Conservation (phyloP, 139 green algal species). For the Chlorella sp. region DNA sequence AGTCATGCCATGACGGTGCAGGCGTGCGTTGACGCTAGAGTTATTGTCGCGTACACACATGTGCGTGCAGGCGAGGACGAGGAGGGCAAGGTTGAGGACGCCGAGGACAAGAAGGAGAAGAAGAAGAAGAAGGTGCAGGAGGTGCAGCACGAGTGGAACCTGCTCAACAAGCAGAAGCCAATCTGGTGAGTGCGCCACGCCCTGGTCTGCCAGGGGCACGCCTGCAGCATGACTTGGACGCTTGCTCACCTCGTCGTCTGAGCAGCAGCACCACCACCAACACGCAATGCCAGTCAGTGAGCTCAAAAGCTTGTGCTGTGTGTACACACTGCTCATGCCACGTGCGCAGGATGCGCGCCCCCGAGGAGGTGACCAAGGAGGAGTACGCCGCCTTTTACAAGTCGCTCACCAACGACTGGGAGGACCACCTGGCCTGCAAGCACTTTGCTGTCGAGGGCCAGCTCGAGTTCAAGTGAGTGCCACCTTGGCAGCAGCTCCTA, state of each 20-base stretch:
- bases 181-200: slow-evolving; percentile 77
- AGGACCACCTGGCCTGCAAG: slow-evolving; percentile 94
- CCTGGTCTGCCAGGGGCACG: not conserved
- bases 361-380: slow-evolving; percentile 94
- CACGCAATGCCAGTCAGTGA: no score
- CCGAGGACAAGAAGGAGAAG: slow-evolving; percentile 76
- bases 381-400: slow-evolving; percentile 98
- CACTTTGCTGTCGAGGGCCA: slow-evolving; percentile 98
- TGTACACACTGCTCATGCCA: no score
- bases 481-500: not conserved
- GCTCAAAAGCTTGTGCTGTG: no score
- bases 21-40: no score
- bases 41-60: no score
- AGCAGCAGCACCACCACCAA: no score
- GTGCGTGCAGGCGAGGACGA: slow-evolving; percentile 44
- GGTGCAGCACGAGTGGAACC: slow-evolving; percentile 91
- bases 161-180: slow-evolving; percentile 99
- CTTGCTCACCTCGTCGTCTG: no score
- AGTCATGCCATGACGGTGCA: no score
- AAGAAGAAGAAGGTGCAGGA: slow-evolving; percentile 97
- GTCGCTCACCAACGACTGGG: slow-evolving; percentile 98
- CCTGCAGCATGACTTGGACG: not conserved
- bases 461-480: slow-evolving; percentile 95
- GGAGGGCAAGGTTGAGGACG: slow-evolving; percentile 83
- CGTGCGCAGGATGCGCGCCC: slow-evolving; percentile 89